phyloP scores from a whole-genome alignment of 176 grass and related monocot species.

The maize (Zea mays) region Zm-B73-REFERENCE-NAM-5.0 NC_050102.1:133811501-133812000 shows the following conservation, averaged over 20 bases:
- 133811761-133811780: slow-evolving; percentile 61
- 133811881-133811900: too few species aligned
- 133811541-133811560: slow-evolving; percentile 55
- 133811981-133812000: slow-evolving; percentile 44
- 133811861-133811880: neutral
- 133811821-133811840: slow-evolving; percentile 42
- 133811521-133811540: slow-evolving; percentile 56
- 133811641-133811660: slow-evolving; percentile 57
- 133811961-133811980: slow-evolving; percentile 43
- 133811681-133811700: slow-evolving; percentile 57
- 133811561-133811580: slow-evolving; percentile 60
- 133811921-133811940: slow-evolving; percentile 36
- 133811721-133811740: slow-evolving; percentile 70
- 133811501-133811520: slow-evolving; percentile 52
- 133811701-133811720: slow-evolving; percentile 48
- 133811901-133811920: neutral
- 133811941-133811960: slow-evolving; percentile 34
- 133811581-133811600: slow-evolving; percentile 57
- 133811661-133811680: slow-evolving; percentile 64
- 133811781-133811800: slow-evolving; percentile 50
- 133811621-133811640: slow-evolving; percentile 55
- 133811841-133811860: neutral
- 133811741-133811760: slow-evolving; percentile 50
- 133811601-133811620: slow-evolving; percentile 67
- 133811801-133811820: slow-evolving; percentile 62